Evolutionary conservation across 305 asterid species (phyloP).

Genomic region (Euphrasia arctica): DNA sequence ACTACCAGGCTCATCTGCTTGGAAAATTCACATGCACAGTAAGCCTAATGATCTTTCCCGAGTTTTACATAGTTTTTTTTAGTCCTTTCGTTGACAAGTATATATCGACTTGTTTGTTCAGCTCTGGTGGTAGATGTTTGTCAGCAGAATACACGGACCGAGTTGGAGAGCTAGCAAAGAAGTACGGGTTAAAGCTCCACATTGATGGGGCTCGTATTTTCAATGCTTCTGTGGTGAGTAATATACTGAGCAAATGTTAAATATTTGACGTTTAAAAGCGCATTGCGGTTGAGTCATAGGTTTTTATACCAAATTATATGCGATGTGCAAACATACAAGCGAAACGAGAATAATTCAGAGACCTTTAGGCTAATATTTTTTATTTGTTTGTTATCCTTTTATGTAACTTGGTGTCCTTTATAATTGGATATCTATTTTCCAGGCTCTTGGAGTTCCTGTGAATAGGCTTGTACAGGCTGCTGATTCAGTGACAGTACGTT

Average conservation of each 20-base stretch:
- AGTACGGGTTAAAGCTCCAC: constrained; percentile 86
- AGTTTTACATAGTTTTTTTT: no score
- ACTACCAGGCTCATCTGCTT: constrained; percentile 92
- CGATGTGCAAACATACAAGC: no score
- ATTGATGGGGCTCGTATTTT: constrained; percentile 97
- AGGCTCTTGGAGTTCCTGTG: constrained; percentile 97
- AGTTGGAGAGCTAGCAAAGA: constrained; percentile 95
- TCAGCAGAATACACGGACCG: constrained; percentile 75
- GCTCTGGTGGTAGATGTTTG: constrained; percentile 96
- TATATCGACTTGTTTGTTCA: constrained; percentile 26
- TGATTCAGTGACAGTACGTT: constrained; percentile 81
- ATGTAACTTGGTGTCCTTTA: constrained; percentile 4
- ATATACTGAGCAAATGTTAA: not conserved
- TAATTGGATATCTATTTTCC: constrained; percentile 30
- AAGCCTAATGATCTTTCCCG: constrained; percentile 26
- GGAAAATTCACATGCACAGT: constrained; percentile 98
- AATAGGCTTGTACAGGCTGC: constrained; percentile 90
- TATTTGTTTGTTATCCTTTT: not conserved
- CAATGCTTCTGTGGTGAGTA: constrained; percentile 90
- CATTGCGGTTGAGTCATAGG: not conserved
- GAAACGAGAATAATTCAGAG: not conserved
- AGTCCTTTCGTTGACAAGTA: not conserved
- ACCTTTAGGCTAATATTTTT: not conserved
- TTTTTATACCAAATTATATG: not conserved
- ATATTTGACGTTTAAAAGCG: not conserved